Conservation (phyloP, 208 protist genomes). For the Crithidia mellificae region DNA sequence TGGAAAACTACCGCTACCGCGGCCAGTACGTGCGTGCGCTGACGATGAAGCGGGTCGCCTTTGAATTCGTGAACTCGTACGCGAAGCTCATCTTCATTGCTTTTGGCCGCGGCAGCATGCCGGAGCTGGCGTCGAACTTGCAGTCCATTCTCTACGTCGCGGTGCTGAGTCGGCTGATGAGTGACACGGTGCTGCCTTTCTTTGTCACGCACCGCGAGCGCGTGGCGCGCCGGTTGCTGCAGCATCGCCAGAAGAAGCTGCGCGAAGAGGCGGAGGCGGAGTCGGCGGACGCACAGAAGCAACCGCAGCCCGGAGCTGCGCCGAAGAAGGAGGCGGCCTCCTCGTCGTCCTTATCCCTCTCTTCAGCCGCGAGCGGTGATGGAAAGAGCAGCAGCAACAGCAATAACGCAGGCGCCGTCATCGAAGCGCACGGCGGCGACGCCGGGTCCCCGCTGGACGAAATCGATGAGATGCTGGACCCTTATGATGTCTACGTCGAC, state of each 20-base stretch:
- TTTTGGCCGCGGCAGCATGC: conserved; percentile 53
- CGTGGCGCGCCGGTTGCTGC: conserved; percentile 15
- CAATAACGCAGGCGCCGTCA: neutral
- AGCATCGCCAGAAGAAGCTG: conserved; percentile 2
- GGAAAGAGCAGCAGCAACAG: neutral
- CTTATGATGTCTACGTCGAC: conserved; percentile 71
- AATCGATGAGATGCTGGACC: conserved; percentile 45
- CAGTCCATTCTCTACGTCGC: conserved; percentile 51
- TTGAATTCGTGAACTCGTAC: conserved; percentile 77
- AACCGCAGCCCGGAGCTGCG: neutral
- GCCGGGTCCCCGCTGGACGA: conserved; percentile 40
- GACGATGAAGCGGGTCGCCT: conserved; percentile 65
- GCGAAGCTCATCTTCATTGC: conserved; percentile 63
- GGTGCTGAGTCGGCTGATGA: conserved; percentile 46
- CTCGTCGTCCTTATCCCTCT: neutral
- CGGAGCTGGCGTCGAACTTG: conserved; percentile 44
- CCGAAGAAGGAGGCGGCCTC: neutral
- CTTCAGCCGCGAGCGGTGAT: too few species aligned
- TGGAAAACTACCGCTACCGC: conserved; percentile 67
- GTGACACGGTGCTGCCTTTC: conserved; percentile 64
- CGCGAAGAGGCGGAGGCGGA: neutral
- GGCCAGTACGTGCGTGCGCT: conserved; percentile 60
- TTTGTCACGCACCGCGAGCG: conserved; percentile 41
- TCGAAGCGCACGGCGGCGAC: conserved; percentile 31
- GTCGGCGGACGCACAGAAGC: neutral